phyloP scores from a whole-genome alignment of 169 alveolate species.

The Plasmodium berghei region DNA sequence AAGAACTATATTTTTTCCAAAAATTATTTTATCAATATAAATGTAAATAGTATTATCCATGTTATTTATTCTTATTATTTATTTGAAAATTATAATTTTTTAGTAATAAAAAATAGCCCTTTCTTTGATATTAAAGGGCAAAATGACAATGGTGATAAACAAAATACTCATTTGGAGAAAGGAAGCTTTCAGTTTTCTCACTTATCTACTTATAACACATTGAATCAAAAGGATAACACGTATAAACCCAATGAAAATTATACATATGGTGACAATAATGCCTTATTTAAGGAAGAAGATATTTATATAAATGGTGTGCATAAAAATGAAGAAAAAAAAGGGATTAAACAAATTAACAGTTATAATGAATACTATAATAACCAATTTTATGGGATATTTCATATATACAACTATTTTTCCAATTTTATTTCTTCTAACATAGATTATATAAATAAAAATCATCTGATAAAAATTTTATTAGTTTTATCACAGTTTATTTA shows the following conservation, averaged over 20 bases:
- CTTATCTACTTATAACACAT: no score
- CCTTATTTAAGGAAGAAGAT: background rate
- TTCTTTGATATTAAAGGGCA: background rate
- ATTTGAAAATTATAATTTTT: constrained; percentile 54
- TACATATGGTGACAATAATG: background rate
- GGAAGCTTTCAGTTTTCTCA: background rate
- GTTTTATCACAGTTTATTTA: constrained; percentile 55
- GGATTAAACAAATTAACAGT: background rate
- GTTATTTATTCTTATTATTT: constrained; percentile 48
- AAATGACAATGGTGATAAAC: background rate
- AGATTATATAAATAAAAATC: constrained; percentile 72
- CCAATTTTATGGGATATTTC: constrained; percentile 32
- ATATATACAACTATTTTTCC: constrained; percentile 43
- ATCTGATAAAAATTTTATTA: constrained; percentile 42
- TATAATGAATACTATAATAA: constrained; percentile 45
- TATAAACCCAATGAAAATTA: no score
- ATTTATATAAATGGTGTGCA: background rate
- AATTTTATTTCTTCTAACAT: constrained; percentile 22
- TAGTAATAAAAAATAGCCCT: background rate
- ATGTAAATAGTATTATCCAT: constrained; percentile 68
- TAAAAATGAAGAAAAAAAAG: background rate
- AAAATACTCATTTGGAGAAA: background rate
- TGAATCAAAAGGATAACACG: no score
- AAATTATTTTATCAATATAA: constrained; percentile 41
- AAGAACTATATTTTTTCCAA: constrained; percentile 37